Conservation (phyloP, 1,284 basidiomycete species). For the Apiotrichum montevideense region DNA sequence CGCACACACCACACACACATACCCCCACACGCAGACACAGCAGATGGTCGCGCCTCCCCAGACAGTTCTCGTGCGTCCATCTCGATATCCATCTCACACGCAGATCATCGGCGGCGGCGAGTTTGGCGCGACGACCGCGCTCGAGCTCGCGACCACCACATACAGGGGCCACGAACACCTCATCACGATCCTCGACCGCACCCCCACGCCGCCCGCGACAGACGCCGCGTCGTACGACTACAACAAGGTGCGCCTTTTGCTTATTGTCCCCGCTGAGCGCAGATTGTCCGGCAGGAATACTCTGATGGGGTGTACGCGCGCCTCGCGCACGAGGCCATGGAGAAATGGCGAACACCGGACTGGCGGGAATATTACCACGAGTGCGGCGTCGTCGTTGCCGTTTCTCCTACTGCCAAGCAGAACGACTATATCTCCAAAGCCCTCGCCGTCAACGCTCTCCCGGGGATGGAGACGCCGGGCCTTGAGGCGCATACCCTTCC, state of each 20-base stretch:
- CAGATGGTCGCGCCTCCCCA: background rate
- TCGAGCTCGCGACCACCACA: slow-evolving; percentile 10
- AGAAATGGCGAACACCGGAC: slow-evolving; percentile 32
- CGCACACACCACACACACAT: too few relatives aligned
- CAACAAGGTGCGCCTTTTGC: too few relatives aligned
- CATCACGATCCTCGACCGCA: slow-evolving; percentile 18
- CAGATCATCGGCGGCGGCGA: slow-evolving; percentile 14
- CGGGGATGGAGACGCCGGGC: slow-evolving; percentile 18
- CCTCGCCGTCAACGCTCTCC: slow-evolving; percentile 10
- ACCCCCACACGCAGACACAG: too few relatives aligned
- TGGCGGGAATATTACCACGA: slow-evolving; percentile 72
- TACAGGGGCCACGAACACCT: slow-evolving; percentile 12
- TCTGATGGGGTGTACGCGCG: slow-evolving; percentile 17
- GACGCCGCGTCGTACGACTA: slow-evolving; percentile 23
- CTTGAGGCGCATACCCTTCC: slow-evolving; percentile 6
- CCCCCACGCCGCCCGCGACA: slow-evolving; percentile 9
- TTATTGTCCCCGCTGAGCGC: background rate
- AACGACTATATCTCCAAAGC: slow-evolving; percentile 10
- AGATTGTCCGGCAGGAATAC: slow-evolving; percentile 32
- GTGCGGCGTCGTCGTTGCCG: slow-evolving; percentile 47
- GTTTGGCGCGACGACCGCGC: slow-evolving; percentile 17
- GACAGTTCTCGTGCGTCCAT: slow-evolving; percentile 1
- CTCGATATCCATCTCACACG: too few relatives aligned
- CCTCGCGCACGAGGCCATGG: slow-evolving; percentile 24
- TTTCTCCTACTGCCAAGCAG: background rate